A percentile compares a stretch with the other conserved stretches of the same genome.
Conservation (phyloP, 2,329 filamentous ascomycete genomes). For the Aureobasidium sp. region DNA sequence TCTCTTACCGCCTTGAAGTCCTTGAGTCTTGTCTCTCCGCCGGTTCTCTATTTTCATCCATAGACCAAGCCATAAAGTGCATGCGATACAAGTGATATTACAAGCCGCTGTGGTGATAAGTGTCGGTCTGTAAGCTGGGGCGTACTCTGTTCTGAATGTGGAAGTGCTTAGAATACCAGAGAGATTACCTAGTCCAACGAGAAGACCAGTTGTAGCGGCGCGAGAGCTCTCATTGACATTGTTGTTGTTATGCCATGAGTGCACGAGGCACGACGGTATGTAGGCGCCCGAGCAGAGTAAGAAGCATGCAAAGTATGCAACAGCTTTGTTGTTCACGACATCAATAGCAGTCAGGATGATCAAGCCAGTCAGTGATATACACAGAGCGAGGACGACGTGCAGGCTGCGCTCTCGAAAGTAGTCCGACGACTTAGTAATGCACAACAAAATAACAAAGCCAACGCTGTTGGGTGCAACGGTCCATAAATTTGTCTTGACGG, state of each 20-base stretch:
- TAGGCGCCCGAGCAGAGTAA: conserved; percentile 41
- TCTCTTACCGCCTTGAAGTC: not conserved
- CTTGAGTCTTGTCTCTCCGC: conserved; percentile 34
- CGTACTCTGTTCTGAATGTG: conserved; percentile 43
- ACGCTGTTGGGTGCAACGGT: conserved; percentile 45
- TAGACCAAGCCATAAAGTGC: conserved; percentile 33
- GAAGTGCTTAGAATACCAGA: conserved; percentile 41
- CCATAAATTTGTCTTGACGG: conserved; percentile 43
- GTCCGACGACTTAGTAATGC: conserved; percentile 40
- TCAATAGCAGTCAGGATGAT: conserved; percentile 41
- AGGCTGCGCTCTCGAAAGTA: conserved; percentile 40
- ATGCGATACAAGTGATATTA: conserved; percentile 38
- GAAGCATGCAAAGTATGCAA: conserved; percentile 47
- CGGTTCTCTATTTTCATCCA: conserved; percentile 44
- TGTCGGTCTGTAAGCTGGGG: conserved; percentile 44
- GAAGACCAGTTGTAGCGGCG: conserved; percentile 42
- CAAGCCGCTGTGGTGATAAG: conserved; percentile 39
- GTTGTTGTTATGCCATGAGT: conserved; percentile 49
- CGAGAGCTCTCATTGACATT: conserved; percentile 45
- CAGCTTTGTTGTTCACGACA: conserved; percentile 34
- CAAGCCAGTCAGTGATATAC: conserved; percentile 38
- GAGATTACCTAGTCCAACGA: conserved; percentile 45
- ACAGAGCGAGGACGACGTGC: conserved; percentile 38
- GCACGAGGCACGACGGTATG: conserved; percentile 42
- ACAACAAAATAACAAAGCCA: conserved; percentile 41